Evolutionary conservation across 495 filamentous ascomycete species (phyloP).

Genomic region (Parmelia sp.): DNA sequence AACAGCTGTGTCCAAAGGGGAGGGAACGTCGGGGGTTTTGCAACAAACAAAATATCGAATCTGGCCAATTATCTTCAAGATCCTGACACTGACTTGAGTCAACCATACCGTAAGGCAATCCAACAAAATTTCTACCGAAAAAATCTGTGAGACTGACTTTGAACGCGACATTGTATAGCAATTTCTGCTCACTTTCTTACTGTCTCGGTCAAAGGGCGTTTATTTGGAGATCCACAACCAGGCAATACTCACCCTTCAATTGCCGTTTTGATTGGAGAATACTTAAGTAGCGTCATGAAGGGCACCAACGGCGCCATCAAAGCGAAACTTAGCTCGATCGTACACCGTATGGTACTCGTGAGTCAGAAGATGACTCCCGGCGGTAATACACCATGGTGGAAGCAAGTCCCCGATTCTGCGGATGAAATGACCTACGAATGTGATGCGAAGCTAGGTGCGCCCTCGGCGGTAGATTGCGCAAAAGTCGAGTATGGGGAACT

Average conservation of each 20-base stretch:
- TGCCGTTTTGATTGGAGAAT: conserved; percentile 6
- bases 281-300: neutral
- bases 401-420: neutral
- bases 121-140: too few relatives aligned
- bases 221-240: neutral
- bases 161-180: neutral
- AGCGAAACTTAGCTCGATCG: neutral
- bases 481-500: conserved; percentile 5
- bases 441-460: conserved; percentile 3
- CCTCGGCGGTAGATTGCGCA: neutral
- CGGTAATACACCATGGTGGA: conserved; percentile 2
- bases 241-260: conserved; percentile 10
- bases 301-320: neutral
- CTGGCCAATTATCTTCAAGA: conserved; percentile 4
- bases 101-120: neutral
- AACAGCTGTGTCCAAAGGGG: conserved; percentile 1
- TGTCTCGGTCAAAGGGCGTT: neutral
- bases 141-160: neutral
- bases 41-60: conserved; percentile 5
- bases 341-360: neutral
- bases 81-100: conserved; percentile 1
- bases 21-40: conserved; percentile 4
- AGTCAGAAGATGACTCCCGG: conserved; percentile 6
- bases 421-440: conserved; percentile 12
- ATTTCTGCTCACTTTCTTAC: conserved; percentile 3